Conservation (phyloP, 2,329 filamentous ascomycete species). For the Calonectria ilicicola region DNA sequence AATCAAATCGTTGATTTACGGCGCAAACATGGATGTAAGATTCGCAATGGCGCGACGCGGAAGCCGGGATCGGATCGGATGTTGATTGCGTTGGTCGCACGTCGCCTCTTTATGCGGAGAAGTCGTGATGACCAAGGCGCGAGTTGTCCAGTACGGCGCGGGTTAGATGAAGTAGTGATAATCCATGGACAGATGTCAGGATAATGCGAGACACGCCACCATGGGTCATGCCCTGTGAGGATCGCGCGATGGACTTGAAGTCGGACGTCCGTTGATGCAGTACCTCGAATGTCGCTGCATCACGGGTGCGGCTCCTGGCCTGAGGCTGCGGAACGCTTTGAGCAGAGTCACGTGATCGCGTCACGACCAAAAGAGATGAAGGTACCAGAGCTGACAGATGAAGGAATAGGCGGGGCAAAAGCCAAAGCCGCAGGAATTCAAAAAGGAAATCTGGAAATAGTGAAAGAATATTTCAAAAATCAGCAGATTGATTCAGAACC, state of each 20-base stretch:
- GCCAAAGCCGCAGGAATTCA: neutral
- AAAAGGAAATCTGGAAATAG: neutral
- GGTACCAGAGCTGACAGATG: neutral
- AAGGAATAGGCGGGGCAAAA: neutral
- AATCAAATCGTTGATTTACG: constrained; percentile 23
- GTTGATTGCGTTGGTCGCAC: constrained; percentile 31
- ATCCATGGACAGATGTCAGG: constrained; percentile 25
- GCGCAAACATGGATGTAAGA: constrained; percentile 38
- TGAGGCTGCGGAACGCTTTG: constrained; percentile 35
- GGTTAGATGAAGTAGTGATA: constrained; percentile 22
- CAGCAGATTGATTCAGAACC: too few relatives aligned
- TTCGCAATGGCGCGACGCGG: constrained; percentile 30
- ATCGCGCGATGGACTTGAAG: constrained; percentile 21
- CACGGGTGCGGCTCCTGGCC: constrained; percentile 41
- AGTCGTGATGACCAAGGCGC: constrained; percentile 37
- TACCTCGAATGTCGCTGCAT: constrained; percentile 38
- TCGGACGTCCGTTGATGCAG: constrained; percentile 37
- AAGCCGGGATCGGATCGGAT: constrained; percentile 17
- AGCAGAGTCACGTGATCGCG: constrained; percentile 37
- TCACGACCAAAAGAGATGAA: neutral
- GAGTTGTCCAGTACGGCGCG: constrained; percentile 31
- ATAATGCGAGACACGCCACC: neutral
- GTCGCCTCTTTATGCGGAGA: constrained; percentile 40
- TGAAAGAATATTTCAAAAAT: neutral
- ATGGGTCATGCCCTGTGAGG: neutral